phyloP scores from a whole-genome alignment of 2,329 filamentous ascomycete genomes.

The Colletotrichum orchidophilum region DNA sequence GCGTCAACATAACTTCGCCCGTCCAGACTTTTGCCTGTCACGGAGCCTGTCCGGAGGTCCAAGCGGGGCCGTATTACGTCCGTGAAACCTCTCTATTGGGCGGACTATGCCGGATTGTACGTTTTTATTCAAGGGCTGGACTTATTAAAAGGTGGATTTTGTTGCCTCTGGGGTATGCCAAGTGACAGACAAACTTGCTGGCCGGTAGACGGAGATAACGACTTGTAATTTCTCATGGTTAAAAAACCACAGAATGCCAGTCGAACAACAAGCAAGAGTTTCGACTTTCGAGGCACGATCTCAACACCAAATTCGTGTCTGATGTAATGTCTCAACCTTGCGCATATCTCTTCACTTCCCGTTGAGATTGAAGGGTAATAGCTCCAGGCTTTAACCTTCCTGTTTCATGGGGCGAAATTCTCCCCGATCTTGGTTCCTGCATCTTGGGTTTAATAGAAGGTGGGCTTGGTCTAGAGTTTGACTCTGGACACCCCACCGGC shows the following conservation, averaged over 20 bases:
- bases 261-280: not conserved
- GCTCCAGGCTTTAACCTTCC: not conserved
- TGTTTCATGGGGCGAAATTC: not conserved
- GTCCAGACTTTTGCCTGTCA: not conserved
- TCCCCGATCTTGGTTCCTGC: not conserved
- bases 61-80: conserved; percentile 14
- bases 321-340: not conserved
- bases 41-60: not conserved
- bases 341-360: not conserved
- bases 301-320: not conserved
- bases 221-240: not conserved
- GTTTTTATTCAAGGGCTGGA: not conserved
- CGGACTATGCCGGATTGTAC: not conserved
- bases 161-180: not conserved
- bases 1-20: conserved; percentile 6
- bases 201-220: not conserved
- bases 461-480: not conserved
- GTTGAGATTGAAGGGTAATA: not conserved
- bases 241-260: not conserved
- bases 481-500: not conserved
- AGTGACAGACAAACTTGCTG: conserved; percentile 1
- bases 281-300: not conserved
- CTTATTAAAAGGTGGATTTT: not conserved
- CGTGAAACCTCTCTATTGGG: not conserved
- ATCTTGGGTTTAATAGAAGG: not conserved